A percentile compares a stretch with the other conserved stretches of the same genome.
These are phyloP conservation scores for Nepenthes gracilis DNA, from an alignment of 148 eudicot species.

Conservation along the genomic window DNA sequence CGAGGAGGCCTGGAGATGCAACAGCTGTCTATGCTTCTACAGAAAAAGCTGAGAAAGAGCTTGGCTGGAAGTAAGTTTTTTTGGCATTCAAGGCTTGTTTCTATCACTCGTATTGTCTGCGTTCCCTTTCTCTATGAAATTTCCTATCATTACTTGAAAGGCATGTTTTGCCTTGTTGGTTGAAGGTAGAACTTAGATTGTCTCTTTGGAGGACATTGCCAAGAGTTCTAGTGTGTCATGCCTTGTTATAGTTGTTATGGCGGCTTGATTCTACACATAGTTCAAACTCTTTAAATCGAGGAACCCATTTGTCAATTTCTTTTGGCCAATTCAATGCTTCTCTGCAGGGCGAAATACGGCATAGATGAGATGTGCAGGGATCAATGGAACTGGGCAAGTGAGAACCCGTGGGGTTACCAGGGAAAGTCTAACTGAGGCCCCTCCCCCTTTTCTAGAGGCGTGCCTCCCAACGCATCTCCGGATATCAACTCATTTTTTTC, in stretches of 20 bases:
- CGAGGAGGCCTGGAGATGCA: constrained; percentile 84
- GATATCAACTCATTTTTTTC: no score
- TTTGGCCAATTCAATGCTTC: background rate
- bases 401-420: constrained; percentile 71
- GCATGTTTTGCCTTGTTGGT: background rate
- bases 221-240: no score
- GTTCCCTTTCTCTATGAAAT: background rate
- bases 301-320: no score
- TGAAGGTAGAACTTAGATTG: no score
- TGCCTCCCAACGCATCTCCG: no score
- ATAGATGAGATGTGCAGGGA: constrained; percentile 83
- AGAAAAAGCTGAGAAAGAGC: constrained; percentile 73
- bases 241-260: no score
- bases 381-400: constrained; percentile 89
- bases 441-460: background rate
- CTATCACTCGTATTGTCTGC: background rate
- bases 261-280: no score
- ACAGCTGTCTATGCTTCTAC: constrained; percentile 67
- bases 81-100: background rate
- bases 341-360: constrained; percentile 67
- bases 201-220: no score
- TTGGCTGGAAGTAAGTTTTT: constrained; percentile 75
- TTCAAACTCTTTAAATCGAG: no score
- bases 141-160: background rate
- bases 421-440: constrained; percentile 13